Conservation (phyloP, 2,329 filamentous ascomycete genomes). For the Balansia obtecta region DNA sequence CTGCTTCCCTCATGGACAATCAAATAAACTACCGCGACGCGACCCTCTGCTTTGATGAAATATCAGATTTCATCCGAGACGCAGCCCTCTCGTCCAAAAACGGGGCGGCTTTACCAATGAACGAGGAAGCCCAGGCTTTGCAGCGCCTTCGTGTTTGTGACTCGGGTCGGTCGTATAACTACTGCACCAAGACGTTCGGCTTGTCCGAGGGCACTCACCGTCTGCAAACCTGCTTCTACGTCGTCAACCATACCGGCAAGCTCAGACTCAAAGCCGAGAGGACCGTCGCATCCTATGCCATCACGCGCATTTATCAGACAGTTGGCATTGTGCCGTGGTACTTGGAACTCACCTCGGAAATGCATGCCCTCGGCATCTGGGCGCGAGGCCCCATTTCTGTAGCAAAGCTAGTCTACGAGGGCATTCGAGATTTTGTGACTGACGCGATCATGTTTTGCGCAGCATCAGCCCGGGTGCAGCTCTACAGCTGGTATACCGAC, state of each 20-base stretch:
- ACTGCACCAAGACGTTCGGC: conserved; percentile 5
- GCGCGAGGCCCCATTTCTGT: conserved; percentile 9
- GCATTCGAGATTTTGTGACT: conserved; percentile 6
- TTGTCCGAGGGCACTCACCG: background rate
- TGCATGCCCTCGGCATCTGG: conserved; percentile 8
- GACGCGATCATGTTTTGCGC: conserved; percentile 8
- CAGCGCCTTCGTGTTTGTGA: conserved; percentile 11
- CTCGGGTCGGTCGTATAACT: conserved; percentile 8
- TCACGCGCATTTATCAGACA: conserved; percentile 13
- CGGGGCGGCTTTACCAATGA: background rate
- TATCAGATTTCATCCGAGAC: conserved; percentile 10
- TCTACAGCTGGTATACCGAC: conserved; percentile 1
- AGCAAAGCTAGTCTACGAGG: conserved; percentile 4
- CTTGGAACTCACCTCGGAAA: conserved; percentile 10
- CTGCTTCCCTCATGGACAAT: background rate
- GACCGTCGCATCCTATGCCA: conserved; percentile 5
- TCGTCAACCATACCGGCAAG: conserved; percentile 6
- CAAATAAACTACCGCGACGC: conserved; percentile 10
- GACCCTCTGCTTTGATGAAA: conserved; percentile 15
- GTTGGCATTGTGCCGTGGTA: conserved; percentile 15
- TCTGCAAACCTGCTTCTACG: conserved; percentile 4
- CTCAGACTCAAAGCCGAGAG: conserved; percentile 8
- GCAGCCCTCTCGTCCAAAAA: background rate
- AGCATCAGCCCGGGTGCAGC: conserved; percentile 6
- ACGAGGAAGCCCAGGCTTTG: background rate